Evolutionary conservation across 2,329 filamentous ascomycete genomes (phyloP).

Genomic region (Immersiporthe knoxdaviesiana): DNA sequence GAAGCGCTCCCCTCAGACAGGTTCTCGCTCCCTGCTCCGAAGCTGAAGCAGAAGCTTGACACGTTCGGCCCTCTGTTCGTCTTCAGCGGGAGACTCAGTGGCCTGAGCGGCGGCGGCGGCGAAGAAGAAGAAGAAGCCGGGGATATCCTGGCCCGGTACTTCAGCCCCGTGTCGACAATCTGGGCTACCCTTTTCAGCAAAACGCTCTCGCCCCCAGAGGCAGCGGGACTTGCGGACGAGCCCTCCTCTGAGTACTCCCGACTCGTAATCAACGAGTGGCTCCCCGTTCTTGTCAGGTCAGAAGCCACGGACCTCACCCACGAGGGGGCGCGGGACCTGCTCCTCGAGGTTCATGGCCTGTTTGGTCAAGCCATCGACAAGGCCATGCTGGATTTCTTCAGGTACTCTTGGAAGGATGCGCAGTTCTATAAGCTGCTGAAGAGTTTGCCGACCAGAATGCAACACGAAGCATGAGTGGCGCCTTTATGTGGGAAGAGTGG

Average conservation of each 20-base stretch:
- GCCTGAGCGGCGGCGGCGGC: background rate
- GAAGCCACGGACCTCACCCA: conserved; percentile 2
- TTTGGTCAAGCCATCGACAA: conserved; percentile 13
- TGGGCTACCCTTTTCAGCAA: conserved; percentile 13
- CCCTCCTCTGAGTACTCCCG: background rate
- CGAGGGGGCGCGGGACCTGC: conserved; percentile 10
- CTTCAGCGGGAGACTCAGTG: conserved; percentile 9
- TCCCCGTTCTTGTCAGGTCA: conserved; percentile 23
- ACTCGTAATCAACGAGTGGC: conserved; percentile 19
- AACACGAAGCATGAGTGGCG: background rate
- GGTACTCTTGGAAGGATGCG: background rate
- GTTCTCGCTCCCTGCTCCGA: conserved; percentile 3
- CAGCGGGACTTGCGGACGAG: background rate
- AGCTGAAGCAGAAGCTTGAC: conserved; percentile 1
- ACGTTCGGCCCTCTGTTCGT: conserved; percentile 10
- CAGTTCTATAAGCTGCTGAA: conserved; percentile 12
- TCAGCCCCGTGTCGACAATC: conserved; percentile 17
- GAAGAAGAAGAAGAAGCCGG: background rate
- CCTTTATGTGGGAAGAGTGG: too few relatives aligned
- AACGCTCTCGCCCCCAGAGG: background rate
- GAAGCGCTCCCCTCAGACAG: background rate
- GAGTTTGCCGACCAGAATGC: conserved; percentile 1
- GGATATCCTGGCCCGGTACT: conserved; percentile 13
- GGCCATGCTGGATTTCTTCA: conserved; percentile 19
- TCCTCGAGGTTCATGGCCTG: conserved; percentile 11